phyloP scores from a whole-genome alignment of 768 basidiomycete species.

The Tulasnella sp. region DNA sequence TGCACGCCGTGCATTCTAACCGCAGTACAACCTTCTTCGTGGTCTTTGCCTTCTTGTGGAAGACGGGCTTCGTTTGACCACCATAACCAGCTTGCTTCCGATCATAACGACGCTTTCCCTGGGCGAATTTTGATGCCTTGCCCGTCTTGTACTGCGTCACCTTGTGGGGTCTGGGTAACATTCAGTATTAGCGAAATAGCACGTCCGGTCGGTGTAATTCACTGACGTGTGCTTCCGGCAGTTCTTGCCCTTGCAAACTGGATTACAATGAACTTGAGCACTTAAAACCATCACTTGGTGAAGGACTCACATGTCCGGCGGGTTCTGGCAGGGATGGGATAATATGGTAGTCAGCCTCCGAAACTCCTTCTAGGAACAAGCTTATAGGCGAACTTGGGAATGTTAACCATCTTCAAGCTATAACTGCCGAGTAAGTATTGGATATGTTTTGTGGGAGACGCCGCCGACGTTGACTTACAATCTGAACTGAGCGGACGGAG shows the following conservation, averaged over 20 bases:
- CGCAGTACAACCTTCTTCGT: constrained; percentile 99
- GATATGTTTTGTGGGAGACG: not conserved
- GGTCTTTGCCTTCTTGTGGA: constrained; percentile 99
- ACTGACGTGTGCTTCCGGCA: constrained; percentile 96
- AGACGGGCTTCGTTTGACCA: constrained; percentile 99
- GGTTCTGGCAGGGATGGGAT: constrained; percentile 42
- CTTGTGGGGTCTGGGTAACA: constrained; percentile 72
- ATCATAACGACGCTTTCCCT: constrained; percentile 99
- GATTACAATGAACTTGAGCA: constrained; percentile 14
- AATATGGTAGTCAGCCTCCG: not conserved
- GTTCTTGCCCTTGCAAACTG: constrained; percentile 90
- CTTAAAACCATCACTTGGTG: not conserved
- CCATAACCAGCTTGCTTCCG: constrained; percentile 98
- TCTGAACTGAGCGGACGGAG: constrained; percentile 9
- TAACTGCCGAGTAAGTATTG: not conserved
- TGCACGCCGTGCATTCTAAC: constrained; percentile 96
- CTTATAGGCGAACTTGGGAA: constrained; percentile 68
- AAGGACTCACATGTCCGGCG: constrained; percentile 82
- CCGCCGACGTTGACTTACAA: constrained; percentile 9
- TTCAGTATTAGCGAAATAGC: constrained; percentile 5
- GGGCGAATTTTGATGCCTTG: constrained; percentile 93
- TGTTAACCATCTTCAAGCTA: constrained; percentile 68
- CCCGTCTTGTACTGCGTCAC: constrained; percentile 99
- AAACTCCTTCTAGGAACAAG: constrained; percentile 15
- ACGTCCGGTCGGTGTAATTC: not conserved